Percentiles rank a stretch among this genome's conserved stretches.
Conservation (phyloP, 306 rosid species). For the Boehmeria nivea region DNA sequence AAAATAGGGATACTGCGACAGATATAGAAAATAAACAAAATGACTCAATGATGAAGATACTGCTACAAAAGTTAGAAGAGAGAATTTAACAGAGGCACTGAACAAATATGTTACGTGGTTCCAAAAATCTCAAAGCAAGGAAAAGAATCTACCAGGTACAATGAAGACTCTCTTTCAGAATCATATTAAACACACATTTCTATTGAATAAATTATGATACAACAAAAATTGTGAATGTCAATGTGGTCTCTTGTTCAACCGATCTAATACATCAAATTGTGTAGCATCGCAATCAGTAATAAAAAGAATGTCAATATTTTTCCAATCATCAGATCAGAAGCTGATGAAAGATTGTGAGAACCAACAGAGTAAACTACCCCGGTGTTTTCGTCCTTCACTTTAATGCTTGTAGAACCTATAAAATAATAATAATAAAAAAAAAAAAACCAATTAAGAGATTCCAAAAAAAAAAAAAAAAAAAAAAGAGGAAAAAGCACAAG, state of each 20-base stretch:
- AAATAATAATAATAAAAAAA: not conserved
- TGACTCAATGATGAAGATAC: too few species aligned
- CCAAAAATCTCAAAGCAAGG: too few species aligned
- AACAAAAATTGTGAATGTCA: constrained; percentile 35
- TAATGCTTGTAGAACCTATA: constrained; percentile 58
- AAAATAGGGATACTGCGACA: too few species aligned
- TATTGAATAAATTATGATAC: constrained; percentile 39
- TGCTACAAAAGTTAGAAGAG: too few species aligned
- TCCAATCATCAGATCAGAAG: constrained; percentile 33
- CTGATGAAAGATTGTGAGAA: constrained; percentile 58
- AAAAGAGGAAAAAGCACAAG: too few species aligned
- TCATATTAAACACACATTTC: constrained; percentile 21
- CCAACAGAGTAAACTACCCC: constrained; percentile 58
- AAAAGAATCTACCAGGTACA: too few species aligned
- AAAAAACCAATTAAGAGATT: too few species aligned
- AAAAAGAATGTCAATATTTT: constrained; percentile 45
- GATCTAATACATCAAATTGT: constrained; percentile 25
- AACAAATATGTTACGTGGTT: too few species aligned
- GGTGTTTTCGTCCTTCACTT: constrained; percentile 56
- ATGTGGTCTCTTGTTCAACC: not conserved
- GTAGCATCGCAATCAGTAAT: constrained; percentile 35
- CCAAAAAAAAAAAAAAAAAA: too few species aligned
- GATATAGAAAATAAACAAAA: too few species aligned
- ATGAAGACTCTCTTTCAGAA: not conserved
- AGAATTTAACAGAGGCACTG: too few species aligned